Conservation (phyloP, 1,139 yeast species). For the Blastobotrys raffinosifermentans region DNA sequence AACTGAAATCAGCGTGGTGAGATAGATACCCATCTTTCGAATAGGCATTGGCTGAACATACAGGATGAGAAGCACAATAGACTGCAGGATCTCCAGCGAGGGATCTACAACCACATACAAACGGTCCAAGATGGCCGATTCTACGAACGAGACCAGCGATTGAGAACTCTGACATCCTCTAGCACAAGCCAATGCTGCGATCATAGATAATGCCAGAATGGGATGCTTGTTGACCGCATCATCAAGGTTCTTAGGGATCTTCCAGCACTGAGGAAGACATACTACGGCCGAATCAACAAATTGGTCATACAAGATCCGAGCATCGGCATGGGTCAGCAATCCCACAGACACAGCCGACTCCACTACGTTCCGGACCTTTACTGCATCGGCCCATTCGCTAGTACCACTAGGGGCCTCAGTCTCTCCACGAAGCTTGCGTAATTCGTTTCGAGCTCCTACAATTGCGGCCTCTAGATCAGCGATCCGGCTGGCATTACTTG, state of each 20-base stretch:
- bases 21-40: slow-evolving; percentile 1
- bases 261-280: background rate
- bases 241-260: slow-evolving; percentile 1
- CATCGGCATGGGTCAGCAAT: slow-evolving; percentile 2
- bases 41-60: slow-evolving; percentile 5
- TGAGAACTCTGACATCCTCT: background rate
- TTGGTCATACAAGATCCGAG: slow-evolving; percentile 1
- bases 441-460: background rate
- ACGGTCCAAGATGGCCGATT: slow-evolving; percentile 1
- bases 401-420: no score
- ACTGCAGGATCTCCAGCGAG: slow-evolving; percentile 4
- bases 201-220: slow-evolving; percentile 1
- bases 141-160: slow-evolving; percentile 2
- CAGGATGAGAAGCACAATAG: background rate
- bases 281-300: background rate
- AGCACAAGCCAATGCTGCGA: background rate
- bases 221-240: background rate
- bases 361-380: slow-evolving; percentile 3
- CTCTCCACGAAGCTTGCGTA: background rate
- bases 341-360: slow-evolving; percentile 2
- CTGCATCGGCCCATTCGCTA: no score
- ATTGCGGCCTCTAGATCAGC: slow-evolving; percentile 1
- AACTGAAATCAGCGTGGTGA: slow-evolving; percentile 3
- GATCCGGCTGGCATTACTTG: background rate
- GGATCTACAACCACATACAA: background rate